Evolutionary conservation across 2,329 filamentous ascomycete species (phyloP), one percentile per base, ranked within the genome.

Genomic region (Chalaropsis ovoidea): DNA sequence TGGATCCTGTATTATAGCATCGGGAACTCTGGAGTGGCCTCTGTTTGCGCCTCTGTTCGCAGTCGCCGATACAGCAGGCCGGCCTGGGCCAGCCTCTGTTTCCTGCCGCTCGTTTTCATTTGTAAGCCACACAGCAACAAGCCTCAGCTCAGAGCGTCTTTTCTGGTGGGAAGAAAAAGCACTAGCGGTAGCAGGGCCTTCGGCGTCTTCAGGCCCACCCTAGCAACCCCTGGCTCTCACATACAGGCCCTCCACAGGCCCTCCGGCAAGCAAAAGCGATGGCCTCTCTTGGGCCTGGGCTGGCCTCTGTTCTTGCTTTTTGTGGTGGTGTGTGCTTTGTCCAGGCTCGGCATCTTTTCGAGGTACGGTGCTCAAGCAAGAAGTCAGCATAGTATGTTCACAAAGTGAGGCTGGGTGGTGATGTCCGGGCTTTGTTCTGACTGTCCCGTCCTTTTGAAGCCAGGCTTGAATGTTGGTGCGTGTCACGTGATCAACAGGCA

Each of bases 11-110:
- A 49, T 49, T 11, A 49, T 49, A 49, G 45, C 45, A 24, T 19
- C 31, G 19, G 10, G 19, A 5, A 13, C 10, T 52, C 47, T 24
- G 19, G 19, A 24, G 19, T 19, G 47, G 47, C 47, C 47, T 52
- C 47, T 52, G 11, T 52, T 52, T 19, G 47, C 47, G 47, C 47
- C 47, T 52, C 47, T 52, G 11, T 52, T 52, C 47, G 47, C 47
- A 52, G 24, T 19, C 47, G 3, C 47, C 47, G 47, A 27, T 15
- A 24, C 24, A 24, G 47, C 45, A 19, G 19, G 47, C 15, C 19
- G 47, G 47, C 15, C 47, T 27, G n/a, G 19, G 13, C 19, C 47
- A 52, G 19, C 47, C 47, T 52, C 45, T 49, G 47, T 24, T 22
- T 22, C 11, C 19, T 22, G 11, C 47, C 1, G 47, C 19, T 52